Evolutionary conservation across 345 rosid genomes (phyloP).

Genomic region (sweet orange (Citrus sinensis)): DNA sequence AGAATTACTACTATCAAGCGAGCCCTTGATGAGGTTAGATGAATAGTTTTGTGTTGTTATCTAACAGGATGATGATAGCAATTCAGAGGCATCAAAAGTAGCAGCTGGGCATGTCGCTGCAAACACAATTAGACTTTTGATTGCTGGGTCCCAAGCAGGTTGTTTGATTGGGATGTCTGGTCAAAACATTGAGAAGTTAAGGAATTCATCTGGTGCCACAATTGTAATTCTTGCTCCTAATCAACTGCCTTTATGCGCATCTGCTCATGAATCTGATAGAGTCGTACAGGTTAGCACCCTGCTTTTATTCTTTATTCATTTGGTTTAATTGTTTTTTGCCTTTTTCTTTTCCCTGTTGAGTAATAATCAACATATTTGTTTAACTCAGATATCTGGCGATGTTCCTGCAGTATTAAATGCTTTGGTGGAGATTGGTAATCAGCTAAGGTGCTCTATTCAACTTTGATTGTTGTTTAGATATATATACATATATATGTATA

Average conservation of each 20-base stretch:
- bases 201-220: constrained; percentile 56
- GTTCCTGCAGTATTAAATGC: constrained; percentile 58
- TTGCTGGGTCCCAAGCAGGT: constrained; percentile 70
- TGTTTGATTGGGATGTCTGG: constrained; percentile 56
- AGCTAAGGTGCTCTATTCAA: constrained; percentile 38
- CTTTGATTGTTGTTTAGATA: neutral
- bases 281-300: constrained; percentile 48
- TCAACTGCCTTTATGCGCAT: constrained; percentile 66
- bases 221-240: constrained; percentile 57
- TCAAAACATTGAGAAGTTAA: constrained; percentile 61
- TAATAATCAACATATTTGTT: constrained; percentile 3
- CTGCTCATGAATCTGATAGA: constrained; percentile 68
- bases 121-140: constrained; percentile 52
- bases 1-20: too few relatives aligned
- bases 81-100: constrained; percentile 27
- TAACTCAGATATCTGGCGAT: constrained; percentile 53
- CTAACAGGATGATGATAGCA: constrained; percentile 50
- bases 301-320: neutral
- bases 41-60: neutral
- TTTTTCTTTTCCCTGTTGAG: neutral
- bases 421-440: constrained; percentile 52
- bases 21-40: too few relatives aligned
- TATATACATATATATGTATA: neutral
- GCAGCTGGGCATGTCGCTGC: constrained; percentile 57
- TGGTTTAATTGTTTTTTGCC: neutral